Evolutionary conservation across 257 asterid species (phyloP).

Genomic region (Fraxinus quadrangulata): DNA sequence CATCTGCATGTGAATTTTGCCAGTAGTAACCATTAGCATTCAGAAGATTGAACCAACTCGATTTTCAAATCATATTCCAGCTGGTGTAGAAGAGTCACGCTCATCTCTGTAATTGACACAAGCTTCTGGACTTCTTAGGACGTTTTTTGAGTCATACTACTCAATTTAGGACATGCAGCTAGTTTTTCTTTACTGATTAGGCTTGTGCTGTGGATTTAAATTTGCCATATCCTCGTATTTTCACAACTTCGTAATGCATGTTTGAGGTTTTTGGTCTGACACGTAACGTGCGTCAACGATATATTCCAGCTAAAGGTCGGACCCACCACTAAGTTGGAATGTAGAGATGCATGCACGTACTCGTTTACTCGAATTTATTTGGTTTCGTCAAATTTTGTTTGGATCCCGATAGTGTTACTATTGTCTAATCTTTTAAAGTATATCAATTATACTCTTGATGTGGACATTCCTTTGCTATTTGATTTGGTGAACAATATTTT

Average conservation of each 20-base stretch:
- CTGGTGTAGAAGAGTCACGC: neutral
- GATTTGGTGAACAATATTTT: neutral
- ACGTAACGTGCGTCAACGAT: no score
- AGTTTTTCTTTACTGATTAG: neutral
- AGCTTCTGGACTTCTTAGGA: neutral
- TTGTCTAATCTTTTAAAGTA: no score
- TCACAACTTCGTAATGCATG: neutral
- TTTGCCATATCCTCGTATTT: constrained; percentile 12
- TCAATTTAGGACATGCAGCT: neutral
- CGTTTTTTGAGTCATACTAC: no score
- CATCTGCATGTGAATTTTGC: no score
- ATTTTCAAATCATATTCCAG: no score
- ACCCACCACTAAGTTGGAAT: no score
- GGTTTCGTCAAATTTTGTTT: no score
- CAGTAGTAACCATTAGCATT: no score
- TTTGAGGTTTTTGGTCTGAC: neutral
- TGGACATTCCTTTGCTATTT: neutral
- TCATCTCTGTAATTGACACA: neutral
- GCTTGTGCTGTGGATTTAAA: neutral
- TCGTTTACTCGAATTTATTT: no score
- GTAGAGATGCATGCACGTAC: no score
- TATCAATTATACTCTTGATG: neutral
- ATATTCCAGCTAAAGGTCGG: no score
- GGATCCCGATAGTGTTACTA: no score
- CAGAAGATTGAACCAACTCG: neutral